Evolutionary conservation across 108 stramenopile genomes (phyloP).

Genomic region (Parietichytrium sp.): DNA sequence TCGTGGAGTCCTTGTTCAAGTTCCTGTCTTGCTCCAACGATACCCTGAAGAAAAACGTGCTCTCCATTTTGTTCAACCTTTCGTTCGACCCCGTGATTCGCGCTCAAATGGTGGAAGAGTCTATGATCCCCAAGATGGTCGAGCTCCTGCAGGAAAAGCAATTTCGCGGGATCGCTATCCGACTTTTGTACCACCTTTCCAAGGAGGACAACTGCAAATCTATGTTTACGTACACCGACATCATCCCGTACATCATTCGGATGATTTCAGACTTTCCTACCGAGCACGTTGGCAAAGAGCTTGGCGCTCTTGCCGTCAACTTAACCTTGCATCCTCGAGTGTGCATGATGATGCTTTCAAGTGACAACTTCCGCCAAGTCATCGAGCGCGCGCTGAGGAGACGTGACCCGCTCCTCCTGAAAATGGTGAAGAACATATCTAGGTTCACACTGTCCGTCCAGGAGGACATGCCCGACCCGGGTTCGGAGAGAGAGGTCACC

Average conservation of each 20-base stretch:
- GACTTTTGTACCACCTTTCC: slow-evolving; percentile 64
- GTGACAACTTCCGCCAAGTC: slow-evolving; percentile 49
- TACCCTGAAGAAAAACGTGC: slow-evolving; percentile 45
- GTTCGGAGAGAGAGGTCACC: neutral
- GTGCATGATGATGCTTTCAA: slow-evolving; percentile 6
- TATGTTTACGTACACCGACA: slow-evolving; percentile 61
- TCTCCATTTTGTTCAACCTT: slow-evolving; percentile 63
- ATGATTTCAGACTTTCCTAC: slow-evolving; percentile 58
- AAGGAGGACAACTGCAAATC: slow-evolving; percentile 61
- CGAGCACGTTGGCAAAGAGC: slow-evolving; percentile 53
- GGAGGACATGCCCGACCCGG: slow-evolving; percentile 42
- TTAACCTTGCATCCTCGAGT: slow-evolving; percentile 44
- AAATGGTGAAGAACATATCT: slow-evolving; percentile 62
- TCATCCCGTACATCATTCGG: slow-evolving; percentile 59
- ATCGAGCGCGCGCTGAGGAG: slow-evolving; percentile 52
- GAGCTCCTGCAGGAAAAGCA: slow-evolving; percentile 51
- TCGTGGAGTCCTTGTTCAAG: slow-evolving; percentile 37
- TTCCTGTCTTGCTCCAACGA: slow-evolving; percentile 51
- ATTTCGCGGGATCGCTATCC: neutral
- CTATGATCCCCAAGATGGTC: slow-evolving; percentile 55
- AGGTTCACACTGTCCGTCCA: slow-evolving; percentile 57
- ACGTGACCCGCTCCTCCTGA: slow-evolving; percentile 51
- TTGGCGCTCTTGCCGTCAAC: slow-evolving; percentile 62
- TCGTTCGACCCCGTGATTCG: slow-evolving; percentile 55
- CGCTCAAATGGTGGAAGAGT: slow-evolving; percentile 47